Evolutionary conservation across 2,329 filamentous ascomycete genomes (phyloP), one percentile per base, ranked within the genome.

Genomic region (Aspergillus sp.): DNA sequence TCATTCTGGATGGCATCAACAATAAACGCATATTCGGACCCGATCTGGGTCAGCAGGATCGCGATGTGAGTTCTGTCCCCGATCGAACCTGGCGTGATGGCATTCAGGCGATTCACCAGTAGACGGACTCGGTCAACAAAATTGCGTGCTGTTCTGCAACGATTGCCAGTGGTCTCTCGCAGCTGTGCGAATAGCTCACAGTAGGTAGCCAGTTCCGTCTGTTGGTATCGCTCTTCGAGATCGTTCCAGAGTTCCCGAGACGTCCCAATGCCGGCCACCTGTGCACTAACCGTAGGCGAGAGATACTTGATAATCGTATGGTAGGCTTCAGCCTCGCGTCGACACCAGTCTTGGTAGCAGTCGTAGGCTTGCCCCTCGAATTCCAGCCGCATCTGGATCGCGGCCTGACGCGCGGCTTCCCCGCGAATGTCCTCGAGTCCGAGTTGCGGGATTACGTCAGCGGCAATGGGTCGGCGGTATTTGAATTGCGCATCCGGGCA

Each of bases 121-220:
- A n/a, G n/a, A n/a, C n/a, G n/a, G n/a, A n/a, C n/a, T 45, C 43
- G 43, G 11, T 45, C 43, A 45, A 45, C 43, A 31, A 45, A 45
- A 31, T 45, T 21, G 23, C 43, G 23, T 45, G 43, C 23, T n/a
- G 23, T 45, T 45, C 31, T 45, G 21, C 14, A 45, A 45, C 17
- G 45, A 16, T 36, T 47, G 16, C 45, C 25, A 21, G 45, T 47
- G 16, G 45, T 47, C 29, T 47, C 45, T 20, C 45, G 13, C 45
- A 47, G 45, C 13, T 47, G 45, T 47, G 31, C 45, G 20, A 47
- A 47, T 36, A 47, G 34, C 17, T 47, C 45, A 36, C 31, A 47
- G 45, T 47, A 47, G 25, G 45, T 47, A 21, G 45, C 45, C 45
- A 47, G 45, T 47, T 47, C 45, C 45, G 45, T 47, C 45, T 47